Percentiles rank a stretch among this genome's conserved stretches.
phyloP scores from a whole-genome alignment of 768 basidiomycete genomes.

The Boletus vermiculosoides region DNA sequence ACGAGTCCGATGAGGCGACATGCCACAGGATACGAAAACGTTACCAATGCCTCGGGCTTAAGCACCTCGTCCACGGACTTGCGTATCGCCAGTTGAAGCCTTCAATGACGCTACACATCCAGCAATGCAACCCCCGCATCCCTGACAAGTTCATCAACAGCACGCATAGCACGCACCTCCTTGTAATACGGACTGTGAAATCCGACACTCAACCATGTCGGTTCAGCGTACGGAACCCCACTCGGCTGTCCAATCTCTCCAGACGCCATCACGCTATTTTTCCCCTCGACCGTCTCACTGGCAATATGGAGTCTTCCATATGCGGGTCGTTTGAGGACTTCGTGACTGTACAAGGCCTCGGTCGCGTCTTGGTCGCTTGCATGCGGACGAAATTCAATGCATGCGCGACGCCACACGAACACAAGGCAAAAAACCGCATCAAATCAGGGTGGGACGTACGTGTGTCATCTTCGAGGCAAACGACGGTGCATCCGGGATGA shows the following conservation, averaged over 20 bases:
- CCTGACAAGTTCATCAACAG: neutral
- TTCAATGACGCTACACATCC: conserved; percentile 36
- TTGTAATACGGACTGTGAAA: conserved; percentile 75
- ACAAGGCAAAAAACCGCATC: neutral
- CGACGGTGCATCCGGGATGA: neutral
- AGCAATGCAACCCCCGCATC: neutral
- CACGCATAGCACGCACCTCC: conserved; percentile 42
- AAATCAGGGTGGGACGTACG: neutral
- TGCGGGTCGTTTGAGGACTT: conserved; percentile 60
- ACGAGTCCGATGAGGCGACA: neutral
- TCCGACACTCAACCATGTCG: conserved; percentile 65
- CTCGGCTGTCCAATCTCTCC: conserved; percentile 54
- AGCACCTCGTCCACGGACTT: conserved; percentile 70
- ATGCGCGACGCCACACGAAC: neutral
- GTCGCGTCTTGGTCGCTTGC: conserved; percentile 76
- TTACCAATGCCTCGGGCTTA: conserved; percentile 35
- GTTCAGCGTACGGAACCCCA: conserved; percentile 76
- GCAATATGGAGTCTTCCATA: neutral
- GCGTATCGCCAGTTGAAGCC: conserved; percentile 26
- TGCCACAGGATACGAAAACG: conserved; percentile 2
- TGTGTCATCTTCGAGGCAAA: neutral
- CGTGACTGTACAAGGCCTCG: conserved; percentile 71
- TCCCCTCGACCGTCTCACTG: conserved; percentile 62
- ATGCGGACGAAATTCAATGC: conserved; percentile 45
- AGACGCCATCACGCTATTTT: conserved; percentile 49